phyloP scores from a whole-genome alignment of 2,329 filamentous ascomycete genomes.

The Aureobasidium leucospermi region DNA sequence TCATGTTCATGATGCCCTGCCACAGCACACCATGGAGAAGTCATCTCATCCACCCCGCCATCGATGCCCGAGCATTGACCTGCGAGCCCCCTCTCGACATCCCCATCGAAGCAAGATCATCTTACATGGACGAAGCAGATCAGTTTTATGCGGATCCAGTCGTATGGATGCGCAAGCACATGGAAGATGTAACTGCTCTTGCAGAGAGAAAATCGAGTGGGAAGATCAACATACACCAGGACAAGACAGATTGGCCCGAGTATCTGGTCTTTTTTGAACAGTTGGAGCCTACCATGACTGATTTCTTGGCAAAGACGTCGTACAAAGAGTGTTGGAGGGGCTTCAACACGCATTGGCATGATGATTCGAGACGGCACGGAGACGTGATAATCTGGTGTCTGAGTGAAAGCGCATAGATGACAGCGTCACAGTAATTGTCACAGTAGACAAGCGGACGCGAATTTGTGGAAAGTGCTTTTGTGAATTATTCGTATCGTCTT shows the following conservation, averaged over 20 bases:
- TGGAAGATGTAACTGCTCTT: slow-evolving; percentile 23
- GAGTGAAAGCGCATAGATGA: background rate
- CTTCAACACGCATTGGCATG: slow-evolving; percentile 56
- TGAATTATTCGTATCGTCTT: background rate
- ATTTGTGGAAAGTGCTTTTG: background rate
- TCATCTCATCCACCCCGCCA: slow-evolving; percentile 66
- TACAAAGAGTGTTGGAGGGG: slow-evolving; percentile 54
- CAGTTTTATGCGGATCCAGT: slow-evolving; percentile 68
- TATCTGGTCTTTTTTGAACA: slow-evolving; percentile 50
- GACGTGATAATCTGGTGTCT: slow-evolving; percentile 53
- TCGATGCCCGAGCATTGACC: slow-evolving; percentile 75
- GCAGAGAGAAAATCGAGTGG: background rate
- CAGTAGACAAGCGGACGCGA: background rate
- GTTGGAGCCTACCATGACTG: slow-evolving; percentile 43
- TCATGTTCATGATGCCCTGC: slow-evolving; percentile 87
- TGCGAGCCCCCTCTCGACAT: slow-evolving; percentile 83
- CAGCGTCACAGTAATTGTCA: background rate
- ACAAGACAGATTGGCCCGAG: slow-evolving; percentile 34
- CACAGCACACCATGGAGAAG: slow-evolving; percentile 94
- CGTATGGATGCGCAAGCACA: slow-evolving; percentile 35
- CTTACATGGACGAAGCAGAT: slow-evolving; percentile 84
- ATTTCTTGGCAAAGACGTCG: slow-evolving; percentile 35
- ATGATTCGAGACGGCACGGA: slow-evolving; percentile 53
- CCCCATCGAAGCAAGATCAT: slow-evolving; percentile 51
- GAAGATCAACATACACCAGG: slow-evolving; percentile 14